Evolutionary conservation across 495 filamentous ascomycete species (phyloP), one percentile per base, ranked within the genome.

Genomic region (Aspergillus nanangensis): DNA sequence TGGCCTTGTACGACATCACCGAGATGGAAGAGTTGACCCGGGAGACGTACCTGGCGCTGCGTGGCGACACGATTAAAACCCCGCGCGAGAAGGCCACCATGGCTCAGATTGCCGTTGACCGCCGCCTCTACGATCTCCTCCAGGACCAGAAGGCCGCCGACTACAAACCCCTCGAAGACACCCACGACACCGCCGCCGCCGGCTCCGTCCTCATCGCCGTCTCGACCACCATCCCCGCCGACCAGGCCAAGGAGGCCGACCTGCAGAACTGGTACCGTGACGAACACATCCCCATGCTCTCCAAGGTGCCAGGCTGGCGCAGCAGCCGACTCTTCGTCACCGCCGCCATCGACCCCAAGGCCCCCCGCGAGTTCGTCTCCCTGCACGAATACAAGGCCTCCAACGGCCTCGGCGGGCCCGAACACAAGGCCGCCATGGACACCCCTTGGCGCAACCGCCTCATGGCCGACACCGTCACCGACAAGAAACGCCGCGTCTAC

Each of bases 1-100:
- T 90, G 58, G 88, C 88, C 20, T 62, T 81, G 51, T 93, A 93
- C 73, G 87, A 93, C 55, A 81, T 90, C 57, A 83, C 80, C 38
- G 79, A 85, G 55, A 85, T 88, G 78, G 65, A 71, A 40, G 78
- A 79, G 48, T 67, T 91, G 53, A 76, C 77, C 27, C 80, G 80
- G 48, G 57, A 69, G 54, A 74, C 77, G 18, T 93, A 93, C 61
- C 78, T 81, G 11, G 67, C 75, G 21, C 70, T 93, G 38, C 80
- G 87, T 41, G 78, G 69, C 8, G 67, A 75, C 24, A 67, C 72
- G 21, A 81, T 87, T 55, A 78, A 87, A 47, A 87, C 82, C 5
- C 70, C 80, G 58, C 77, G 86, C 23, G 88, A 93, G 58, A 82
- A 80, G 47, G 82, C 79, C 38, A 83, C 83, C 21, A 90, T 90